Base-by-base conservation (phyloP, 768 basidiomycete species). In the Sporobolomyces pararoseus region DNA sequence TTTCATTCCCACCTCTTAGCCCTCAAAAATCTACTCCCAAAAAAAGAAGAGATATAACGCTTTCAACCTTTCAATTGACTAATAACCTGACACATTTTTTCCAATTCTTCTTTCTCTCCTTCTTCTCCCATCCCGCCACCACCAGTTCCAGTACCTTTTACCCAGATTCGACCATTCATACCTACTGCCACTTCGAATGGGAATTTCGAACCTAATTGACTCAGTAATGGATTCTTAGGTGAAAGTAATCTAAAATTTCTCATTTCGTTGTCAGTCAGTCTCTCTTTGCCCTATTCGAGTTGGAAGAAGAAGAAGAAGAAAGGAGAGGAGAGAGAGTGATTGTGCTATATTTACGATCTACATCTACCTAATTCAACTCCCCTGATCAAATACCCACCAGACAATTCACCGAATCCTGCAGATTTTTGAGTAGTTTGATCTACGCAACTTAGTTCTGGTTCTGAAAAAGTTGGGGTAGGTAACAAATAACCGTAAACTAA, bases 391-490 rank as follows among this genome's bases (percentile, higher is more conserved):
- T 95, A 89, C 2, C 95, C 95, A 12, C 88, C 89, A 73, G 90
- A 92, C 44, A 99, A 83, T 74, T 94, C 93, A 2, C 96, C 96
- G 75, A 90, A 97, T 0, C 92, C 95, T 68, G 91, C 90, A 1
- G 92, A 82, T 80, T 96, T 98, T 72, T 86, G 87, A 31, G 90
- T 91, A 75, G 92, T 89, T 2, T 91, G 90, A 77, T 97, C 91
- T 75, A 96, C 91, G 78, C 96, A 99, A 78, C 96, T 92, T 13
- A 99, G 82, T 77, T 99, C 96, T 1, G 96, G 94, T 63, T 99
- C 96, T 90, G 97, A 94, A 79, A 98, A 94, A 76, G 92, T 90
- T 77, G 94, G 91, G 7, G 96, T 93, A 27, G 95, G 82, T 19
- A 92, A 92, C 35, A 99, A 88, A 31, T 94, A 86, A 0, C 92